Percentiles rank a stretch among this genome's conserved stretches.
phyloP scores from a whole-genome alignment of 176 grass and related monocot genomes.

The Saccharum officinarum region DNA sequence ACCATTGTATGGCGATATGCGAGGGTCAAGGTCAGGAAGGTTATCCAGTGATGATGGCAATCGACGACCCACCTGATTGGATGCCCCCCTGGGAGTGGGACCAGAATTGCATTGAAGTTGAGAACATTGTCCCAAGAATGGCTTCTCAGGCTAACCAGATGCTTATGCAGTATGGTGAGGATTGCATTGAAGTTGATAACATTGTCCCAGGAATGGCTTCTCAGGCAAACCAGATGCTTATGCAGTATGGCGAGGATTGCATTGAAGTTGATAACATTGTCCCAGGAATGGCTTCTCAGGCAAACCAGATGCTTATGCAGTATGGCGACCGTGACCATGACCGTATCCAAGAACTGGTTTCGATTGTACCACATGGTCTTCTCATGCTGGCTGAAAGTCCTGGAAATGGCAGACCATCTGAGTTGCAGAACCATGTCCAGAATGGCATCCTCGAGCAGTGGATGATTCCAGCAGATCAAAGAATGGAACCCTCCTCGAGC shows the following conservation, averaged over 20 bases:
- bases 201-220: background rate
- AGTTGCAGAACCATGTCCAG: background rate
- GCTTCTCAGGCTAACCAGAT: slow-evolving; percentile 1
- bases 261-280: background rate
- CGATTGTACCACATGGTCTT: background rate
- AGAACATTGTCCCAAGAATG: background rate
- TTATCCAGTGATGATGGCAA: background rate
- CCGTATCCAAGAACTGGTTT: background rate
- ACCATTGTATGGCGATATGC: background rate
- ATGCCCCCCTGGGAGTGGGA: background rate
- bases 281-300: background rate
- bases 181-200: background rate
- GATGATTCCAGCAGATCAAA: background rate
- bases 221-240: background rate
- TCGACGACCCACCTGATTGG: background rate
- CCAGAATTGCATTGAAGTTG: background rate
- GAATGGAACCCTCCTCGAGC: background rate
- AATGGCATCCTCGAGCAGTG: background rate
- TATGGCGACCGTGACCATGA: too few relatives aligned
- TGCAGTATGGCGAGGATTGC: background rate
- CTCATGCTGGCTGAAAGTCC: slow-evolving; percentile 10
- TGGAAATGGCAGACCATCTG: background rate
- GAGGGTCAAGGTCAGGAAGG: background rate
- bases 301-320: background rate
- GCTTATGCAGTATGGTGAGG: background rate